Base-by-base conservation (phyloP, 1,284 basidiomycete species). In the Paramarasmius palmivorus region DNA sequence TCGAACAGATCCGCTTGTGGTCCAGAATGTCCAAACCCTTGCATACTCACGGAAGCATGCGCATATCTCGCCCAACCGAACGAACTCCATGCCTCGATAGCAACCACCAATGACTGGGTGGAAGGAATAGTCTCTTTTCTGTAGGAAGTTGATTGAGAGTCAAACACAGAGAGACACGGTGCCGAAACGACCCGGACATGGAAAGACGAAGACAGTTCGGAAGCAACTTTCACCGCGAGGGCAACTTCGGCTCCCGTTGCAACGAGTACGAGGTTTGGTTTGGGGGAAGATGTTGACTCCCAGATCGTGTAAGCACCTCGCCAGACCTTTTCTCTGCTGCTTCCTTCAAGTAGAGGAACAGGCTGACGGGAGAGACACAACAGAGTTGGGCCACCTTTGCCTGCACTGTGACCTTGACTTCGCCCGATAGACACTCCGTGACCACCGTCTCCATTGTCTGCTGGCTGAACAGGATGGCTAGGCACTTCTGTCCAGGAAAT, bases 261-360 rank as follows among this genome's bases (percentile, higher is more conserved):
- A 58, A 89, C 80, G 60, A 90, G 71, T 52, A 85, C 88, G 60
- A 90, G 68, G 66, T 83, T 79, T 61, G 78, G 74, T 55, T 71
- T 66, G 65, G 75, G 65, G 37, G n/a, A 35, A 2, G 55, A 23
- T 6, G 45, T 14, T 45, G 46, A 77, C 59, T 88, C 85, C 65
- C 81, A 73, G 57, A 89, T 66, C 50, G 87, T 82, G 73, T 90
- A 90, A 52, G 82, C 88, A 63, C 88, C 88, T 74, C 81, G 81
- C 60, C 73, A 61, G 55, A 84, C 85, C 61, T 81, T 77, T 75
- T 86, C 83, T 68, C 88, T 81, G 49, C 82, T 78, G 41, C 83
- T 86, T 64, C 75, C 77, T 68, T 83, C 83, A 63, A 91, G 81
- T 69, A 89, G 87, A 53, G 87, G 86, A 51, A 90, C 75, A 75